Percentiles rank a stretch among this genome's conserved stretches.
These are phyloP conservation scores for Madurella fahalii DNA, from an alignment of 2,329 filamentous ascomycete species.

Conservation along the genomic window DNA sequence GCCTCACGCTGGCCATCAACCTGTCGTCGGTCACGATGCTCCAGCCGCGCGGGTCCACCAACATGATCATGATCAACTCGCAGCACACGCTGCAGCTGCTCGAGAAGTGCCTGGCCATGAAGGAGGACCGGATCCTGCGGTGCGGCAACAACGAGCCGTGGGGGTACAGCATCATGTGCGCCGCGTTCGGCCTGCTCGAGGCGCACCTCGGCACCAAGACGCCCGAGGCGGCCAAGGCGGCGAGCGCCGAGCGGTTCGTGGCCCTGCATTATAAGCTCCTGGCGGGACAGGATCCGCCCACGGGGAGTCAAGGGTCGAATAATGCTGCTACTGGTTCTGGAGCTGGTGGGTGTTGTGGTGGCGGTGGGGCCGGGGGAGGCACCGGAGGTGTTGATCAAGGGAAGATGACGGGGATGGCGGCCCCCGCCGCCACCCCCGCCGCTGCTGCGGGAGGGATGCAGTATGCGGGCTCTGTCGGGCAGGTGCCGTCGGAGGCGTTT, in stretches of 20 bases:
- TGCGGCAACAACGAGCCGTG: conserved; percentile 62
- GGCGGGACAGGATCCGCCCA: conserved; percentile 48
- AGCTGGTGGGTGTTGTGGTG: not conserved
- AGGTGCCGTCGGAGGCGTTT: conserved; percentile 13
- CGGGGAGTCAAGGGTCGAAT: conserved; percentile 15
- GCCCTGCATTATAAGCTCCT: conserved; percentile 55
- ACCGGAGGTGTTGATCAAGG: not conserved
- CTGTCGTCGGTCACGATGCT: conserved; percentile 58
- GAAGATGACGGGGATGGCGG: not conserved
- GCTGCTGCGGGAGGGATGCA: not conserved
- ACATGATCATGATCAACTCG: conserved; percentile 60
- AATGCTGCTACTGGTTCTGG: not conserved
- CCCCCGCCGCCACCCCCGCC: too few species aligned
- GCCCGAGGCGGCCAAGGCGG: conserved; percentile 53
- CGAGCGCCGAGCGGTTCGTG: conserved; percentile 56
- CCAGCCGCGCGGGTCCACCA: conserved; percentile 54
- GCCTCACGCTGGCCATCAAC: conserved; percentile 56
- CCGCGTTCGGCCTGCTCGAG: conserved; percentile 55
- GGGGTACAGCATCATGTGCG: conserved; percentile 62
- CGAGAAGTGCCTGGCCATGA: conserved; percentile 57
- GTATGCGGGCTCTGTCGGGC: not conserved
- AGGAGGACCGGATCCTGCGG: conserved; percentile 57
- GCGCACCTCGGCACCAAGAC: conserved; percentile 56
- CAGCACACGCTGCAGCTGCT: conserved; percentile 58
- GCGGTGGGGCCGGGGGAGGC: not conserved